Conservation (phyloP, 495 filamentous ascomycete genomes). For the Podospora comata region DNA sequence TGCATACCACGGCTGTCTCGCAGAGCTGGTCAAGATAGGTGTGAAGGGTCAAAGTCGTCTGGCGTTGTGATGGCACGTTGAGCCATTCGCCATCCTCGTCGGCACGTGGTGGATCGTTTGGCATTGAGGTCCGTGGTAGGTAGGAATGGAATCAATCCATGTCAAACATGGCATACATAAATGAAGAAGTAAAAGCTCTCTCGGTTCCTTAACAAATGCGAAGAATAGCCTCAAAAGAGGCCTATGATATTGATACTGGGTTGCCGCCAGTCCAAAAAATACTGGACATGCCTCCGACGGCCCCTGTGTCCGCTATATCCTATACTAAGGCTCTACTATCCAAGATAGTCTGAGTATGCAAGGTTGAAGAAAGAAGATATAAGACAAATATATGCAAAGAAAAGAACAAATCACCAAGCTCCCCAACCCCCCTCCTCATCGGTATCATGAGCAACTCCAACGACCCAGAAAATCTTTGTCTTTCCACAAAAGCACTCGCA, state of each 20-base stretch:
- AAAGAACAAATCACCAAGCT: slow-evolving; percentile 6
- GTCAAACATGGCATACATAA: no score
- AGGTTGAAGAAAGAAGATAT: neutral
- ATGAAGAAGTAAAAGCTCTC: no score
- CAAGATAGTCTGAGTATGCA: neutral
- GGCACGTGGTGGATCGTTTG: neutral
- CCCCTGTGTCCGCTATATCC: neutral
- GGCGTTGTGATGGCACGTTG: no score
- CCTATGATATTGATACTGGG: neutral
- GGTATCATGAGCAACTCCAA: neutral
- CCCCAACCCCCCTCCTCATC: neutral
- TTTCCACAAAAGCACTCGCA: slow-evolving; percentile 2
- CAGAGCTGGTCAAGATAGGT: no score
- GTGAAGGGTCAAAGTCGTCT: no score
- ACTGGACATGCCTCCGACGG: neutral
- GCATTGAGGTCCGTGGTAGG: neutral
- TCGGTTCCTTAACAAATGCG: no score
- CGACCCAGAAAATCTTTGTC: neutral
- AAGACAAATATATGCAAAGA: neutral
- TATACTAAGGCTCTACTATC: neutral
- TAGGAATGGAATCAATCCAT: no score
- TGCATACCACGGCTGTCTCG: no score
- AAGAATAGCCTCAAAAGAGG: no score
- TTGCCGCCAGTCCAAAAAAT: neutral
- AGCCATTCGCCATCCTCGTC: no score